Base-by-base conservation (phyloP, 2,329 filamentous ascomycete species). In the Cladobotryum protrusum region DNA sequence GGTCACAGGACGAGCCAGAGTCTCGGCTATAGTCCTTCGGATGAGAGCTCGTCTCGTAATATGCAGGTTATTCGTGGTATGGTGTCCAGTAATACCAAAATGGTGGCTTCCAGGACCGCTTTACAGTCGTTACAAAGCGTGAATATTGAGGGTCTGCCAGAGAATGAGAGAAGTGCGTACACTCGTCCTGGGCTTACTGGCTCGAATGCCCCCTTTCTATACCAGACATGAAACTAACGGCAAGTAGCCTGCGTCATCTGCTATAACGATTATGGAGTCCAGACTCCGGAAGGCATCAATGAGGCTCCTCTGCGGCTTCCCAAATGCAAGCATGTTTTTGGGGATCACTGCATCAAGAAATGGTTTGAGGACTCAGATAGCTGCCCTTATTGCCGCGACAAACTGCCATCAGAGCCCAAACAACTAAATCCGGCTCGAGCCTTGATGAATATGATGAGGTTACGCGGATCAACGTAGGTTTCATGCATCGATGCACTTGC, bases 331-430 rank as follows among this genome's bases (percentile, higher is more conserved):
- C 82, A 85, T 56, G 63, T 85, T 6, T 85, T 85, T 61, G 82
- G 82, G 15, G 74, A 83, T 49, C 72, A 77, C 56, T 85, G 82
- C 61, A 81, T 85, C 55, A 81, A 78, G 61, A 83, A 79, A 56
- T 85, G 82, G 82, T 75, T 85, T 39, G 72, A 79, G 47, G 78
- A 83, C 42, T 78, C 78, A 2, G 75, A 82, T 56, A 82, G 72
- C 48, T 85, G 82, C 56, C 82, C 82, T 0, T 84, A 84, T 58
- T 85, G 82, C 62, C 76, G 82, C 20, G 75, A 81, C 54, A 81
- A 82, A 57, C 68, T 85, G 19, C 77, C 73, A 3, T 77, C 78
- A 2, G 76, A 82, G 51, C 59, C 61, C 7, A 66, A 62, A 48
- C 54, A 56, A 11, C 39, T 12, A 42, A 45, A 11, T n/a, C 58